phyloP scores from a whole-genome alignment of 352 stramenopile species.

The Thraustotheca clavata region DNA sequence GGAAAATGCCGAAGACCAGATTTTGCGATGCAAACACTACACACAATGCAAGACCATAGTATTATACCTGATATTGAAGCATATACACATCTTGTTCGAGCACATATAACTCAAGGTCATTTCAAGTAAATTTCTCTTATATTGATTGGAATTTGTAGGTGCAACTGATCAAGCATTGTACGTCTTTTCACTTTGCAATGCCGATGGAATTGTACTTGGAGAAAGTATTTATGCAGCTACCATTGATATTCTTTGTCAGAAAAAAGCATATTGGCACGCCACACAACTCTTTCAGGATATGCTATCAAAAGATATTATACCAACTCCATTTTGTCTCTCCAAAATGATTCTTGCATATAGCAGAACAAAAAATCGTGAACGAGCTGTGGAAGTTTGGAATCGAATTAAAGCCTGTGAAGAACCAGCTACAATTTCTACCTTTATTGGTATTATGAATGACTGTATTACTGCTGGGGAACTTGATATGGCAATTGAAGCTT shows the following conservation, averaged over 20 bases:
- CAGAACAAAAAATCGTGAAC: slow-evolving; percentile 49
- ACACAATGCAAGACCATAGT: slow-evolving; percentile 52
- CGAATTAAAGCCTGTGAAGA: slow-evolving; percentile 50
- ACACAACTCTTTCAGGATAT: slow-evolving; percentile 65
- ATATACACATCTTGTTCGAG: slow-evolving; percentile 65
- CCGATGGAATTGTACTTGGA: slow-evolving; percentile 37
- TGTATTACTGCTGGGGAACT: slow-evolving; percentile 46
- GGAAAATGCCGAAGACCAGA: slow-evolving; percentile 50
- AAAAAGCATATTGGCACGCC: slow-evolving; percentile 54
- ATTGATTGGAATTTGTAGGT: neutral
- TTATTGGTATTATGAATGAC: slow-evolving; percentile 44
- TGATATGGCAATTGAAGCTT: slow-evolving; percentile 48
- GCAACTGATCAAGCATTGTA: slow-evolving; percentile 61
- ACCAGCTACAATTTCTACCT: slow-evolving; percentile 12
- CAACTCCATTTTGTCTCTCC: slow-evolving; percentile 65
- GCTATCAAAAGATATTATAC: slow-evolving; percentile 44
- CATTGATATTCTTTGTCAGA: slow-evolving; percentile 53
- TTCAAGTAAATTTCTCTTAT: neutral
- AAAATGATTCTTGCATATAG: slow-evolving; percentile 69
- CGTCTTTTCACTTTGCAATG: slow-evolving; percentile 47
- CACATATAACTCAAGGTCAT: slow-evolving; percentile 34
- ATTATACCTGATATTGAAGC: slow-evolving; percentile 33
- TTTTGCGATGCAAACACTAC: slow-evolving; percentile 43
- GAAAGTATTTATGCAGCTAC: slow-evolving; percentile 71
- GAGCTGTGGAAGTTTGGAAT: slow-evolving; percentile 57